Conservation (phyloP, 2,329 filamentous ascomycete genomes). For the Aspergillus chevalieri region DNA sequence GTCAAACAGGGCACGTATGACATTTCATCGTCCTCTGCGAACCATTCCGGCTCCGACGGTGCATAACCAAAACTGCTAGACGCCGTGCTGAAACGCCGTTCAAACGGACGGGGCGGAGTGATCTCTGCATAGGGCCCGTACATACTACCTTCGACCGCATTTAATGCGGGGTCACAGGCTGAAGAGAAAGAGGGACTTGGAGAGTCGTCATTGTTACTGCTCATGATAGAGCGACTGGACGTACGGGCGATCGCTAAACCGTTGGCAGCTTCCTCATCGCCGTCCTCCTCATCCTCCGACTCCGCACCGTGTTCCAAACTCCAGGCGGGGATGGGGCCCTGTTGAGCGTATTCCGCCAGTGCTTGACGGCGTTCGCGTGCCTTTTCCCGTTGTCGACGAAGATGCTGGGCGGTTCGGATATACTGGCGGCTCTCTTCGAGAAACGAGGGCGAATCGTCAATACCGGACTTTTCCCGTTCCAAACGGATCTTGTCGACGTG, state of each 20-base stretch:
- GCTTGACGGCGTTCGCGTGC: conserved; percentile 56
- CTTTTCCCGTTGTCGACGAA: conserved; percentile 45
- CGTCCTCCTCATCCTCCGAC: conserved; percentile 40
- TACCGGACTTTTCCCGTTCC: conserved; percentile 66
- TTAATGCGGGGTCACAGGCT: conserved; percentile 27
- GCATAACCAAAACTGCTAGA: conserved; percentile 54
- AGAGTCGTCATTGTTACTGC: conserved; percentile 49
- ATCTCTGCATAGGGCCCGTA: conserved; percentile 64
- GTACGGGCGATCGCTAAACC: conserved; percentile 28
- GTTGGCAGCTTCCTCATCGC: conserved; percentile 26
- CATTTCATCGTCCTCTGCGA: conserved; percentile 66
- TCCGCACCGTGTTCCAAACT: conserved; percentile 73
- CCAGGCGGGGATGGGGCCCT: conserved; percentile 62
- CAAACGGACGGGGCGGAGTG: conserved; percentile 39
- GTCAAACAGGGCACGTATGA: conserved; percentile 93
- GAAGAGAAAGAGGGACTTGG: conserved; percentile 49
- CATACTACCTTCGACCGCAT: conserved; percentile 70
- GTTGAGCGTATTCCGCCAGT: conserved; percentile 49
- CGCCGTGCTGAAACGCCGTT: conserved; percentile 71
- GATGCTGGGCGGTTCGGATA: conserved; percentile 31
- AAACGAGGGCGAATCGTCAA: conserved; percentile 59
- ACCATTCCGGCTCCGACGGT: conserved; percentile 40
- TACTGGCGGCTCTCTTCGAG: conserved; percentile 40
- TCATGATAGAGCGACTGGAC: conserved; percentile 28
- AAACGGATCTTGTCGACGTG: conserved; percentile 74